phyloP scores from a whole-genome alignment of 805 yeast species.

The Tetrapisispora pingtungensis region DNA sequence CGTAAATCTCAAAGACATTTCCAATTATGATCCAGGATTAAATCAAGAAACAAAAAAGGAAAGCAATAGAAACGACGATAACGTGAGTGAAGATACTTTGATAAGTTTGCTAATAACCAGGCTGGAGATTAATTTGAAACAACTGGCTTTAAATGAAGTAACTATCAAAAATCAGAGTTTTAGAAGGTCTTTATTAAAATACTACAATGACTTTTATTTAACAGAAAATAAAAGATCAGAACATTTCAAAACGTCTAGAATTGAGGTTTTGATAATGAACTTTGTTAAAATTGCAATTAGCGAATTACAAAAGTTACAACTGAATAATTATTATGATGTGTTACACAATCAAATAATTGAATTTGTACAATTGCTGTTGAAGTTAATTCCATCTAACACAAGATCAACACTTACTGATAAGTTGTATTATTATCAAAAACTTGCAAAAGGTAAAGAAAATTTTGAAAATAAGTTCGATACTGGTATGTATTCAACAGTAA shows the following conservation, averaged over 20 bases:
- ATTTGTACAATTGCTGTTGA: constrained; percentile 18
- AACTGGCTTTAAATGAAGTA: constrained; percentile 38
- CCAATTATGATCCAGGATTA: too few species aligned
- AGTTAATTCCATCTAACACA: constrained; percentile 6
- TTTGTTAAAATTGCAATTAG: constrained; percentile 46
- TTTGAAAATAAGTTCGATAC: too few species aligned
- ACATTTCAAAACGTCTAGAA: constrained; percentile 28
- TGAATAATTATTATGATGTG: constrained; percentile 10
- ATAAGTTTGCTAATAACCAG: constrained; percentile 23
- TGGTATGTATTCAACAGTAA: too few species aligned
- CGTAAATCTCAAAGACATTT: too few species aligned
- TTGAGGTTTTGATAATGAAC: constrained; percentile 40
- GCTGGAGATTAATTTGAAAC: constrained; percentile 35
- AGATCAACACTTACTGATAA: neutral
- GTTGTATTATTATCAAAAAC: neutral
- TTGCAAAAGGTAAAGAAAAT: constrained; percentile 5
- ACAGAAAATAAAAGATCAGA: constrained; percentile 29
- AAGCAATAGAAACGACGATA: too few species aligned
- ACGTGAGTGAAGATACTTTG: too few species aligned
- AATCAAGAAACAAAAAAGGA: too few species aligned
- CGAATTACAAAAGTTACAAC: constrained; percentile 36
- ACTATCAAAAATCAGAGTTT: constrained; percentile 34
- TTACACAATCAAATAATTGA: constrained; percentile 17
- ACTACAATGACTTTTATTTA: constrained; percentile 48
- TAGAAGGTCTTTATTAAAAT: constrained; percentile 48